These are phyloP conservation scores for Gomphus bonarii DNA, from an alignment of 1,284 basidiomycete genomes.

Conservation along the genomic window DNA sequence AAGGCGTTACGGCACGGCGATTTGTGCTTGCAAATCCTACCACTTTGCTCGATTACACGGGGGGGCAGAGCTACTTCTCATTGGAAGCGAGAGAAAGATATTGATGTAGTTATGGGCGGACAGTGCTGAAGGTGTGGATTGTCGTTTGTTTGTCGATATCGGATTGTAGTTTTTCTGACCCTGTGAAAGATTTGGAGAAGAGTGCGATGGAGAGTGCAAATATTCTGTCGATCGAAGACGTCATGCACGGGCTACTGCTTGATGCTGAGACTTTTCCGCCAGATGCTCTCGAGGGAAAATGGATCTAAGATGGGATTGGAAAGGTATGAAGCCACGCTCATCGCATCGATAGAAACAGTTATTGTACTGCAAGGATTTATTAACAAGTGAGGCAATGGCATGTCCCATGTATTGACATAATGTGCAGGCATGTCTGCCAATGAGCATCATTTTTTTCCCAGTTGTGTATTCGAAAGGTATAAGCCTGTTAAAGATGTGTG, in stretches of 20 bases:
- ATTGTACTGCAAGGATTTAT: too few relatives aligned
- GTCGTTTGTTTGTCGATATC: neutral
- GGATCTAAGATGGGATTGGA: constrained; percentile 26
- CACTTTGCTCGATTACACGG: constrained; percentile 42
- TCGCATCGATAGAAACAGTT: too few relatives aligned
- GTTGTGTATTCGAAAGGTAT: too few relatives aligned
- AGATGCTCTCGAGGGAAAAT: constrained; percentile 41
- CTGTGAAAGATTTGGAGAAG: constrained; percentile 24
- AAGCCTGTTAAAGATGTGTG: too few relatives aligned
- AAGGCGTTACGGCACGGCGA: constrained; percentile 30
- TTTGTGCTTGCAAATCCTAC: constrained; percentile 46
- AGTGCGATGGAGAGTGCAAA: constrained; percentile 31
- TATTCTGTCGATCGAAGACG: constrained; percentile 28
- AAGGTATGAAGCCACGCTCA: neutral
- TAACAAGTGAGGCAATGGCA: too few relatives aligned
- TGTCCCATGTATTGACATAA: too few relatives aligned
- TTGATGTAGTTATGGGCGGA: constrained; percentile 41
- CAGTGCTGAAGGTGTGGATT: constrained; percentile 34
- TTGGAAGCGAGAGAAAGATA: constrained; percentile 42
- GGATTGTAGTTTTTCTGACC: neutral
- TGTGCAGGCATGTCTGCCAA: too few relatives aligned
- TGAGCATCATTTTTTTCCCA: too few relatives aligned
- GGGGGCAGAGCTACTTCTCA: constrained; percentile 47
- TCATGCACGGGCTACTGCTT: constrained; percentile 42
- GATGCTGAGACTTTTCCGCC: constrained; percentile 35